Base-by-base conservation (phyloP, 345 rosid species). In the Mallotus nudiflorus region DNA sequence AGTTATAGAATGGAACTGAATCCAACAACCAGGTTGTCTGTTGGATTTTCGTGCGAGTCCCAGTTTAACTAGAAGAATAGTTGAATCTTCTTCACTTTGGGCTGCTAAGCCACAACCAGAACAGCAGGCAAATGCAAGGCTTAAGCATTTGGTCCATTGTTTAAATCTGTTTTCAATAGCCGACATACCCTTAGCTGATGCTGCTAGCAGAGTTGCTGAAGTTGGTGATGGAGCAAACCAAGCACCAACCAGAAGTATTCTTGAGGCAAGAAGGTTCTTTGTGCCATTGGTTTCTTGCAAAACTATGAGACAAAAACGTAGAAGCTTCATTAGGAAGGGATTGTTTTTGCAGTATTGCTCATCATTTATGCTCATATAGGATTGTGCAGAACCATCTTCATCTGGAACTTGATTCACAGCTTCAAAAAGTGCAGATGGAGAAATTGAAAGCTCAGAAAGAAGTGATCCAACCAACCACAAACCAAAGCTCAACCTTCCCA, bases 161-260 rank as follows among this genome's bases (percentile, higher is more conserved):
- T 80, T 73, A 11, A 93, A 73, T 55, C 82, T 74, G 72, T 83
- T 88, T 16, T 87, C 85, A 53, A 82, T 68, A 53, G 65, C 70
- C n/a, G 96, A 83, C 88, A 89, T 73, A 64, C 76, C 77, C 62
- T 85, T 87, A 39, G 98, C 94, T 1, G 94, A 89, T 54, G 86
- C 58, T 33, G 87, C 88, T 28, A 94, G 86, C 73, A 91, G 60
- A 73, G 56, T 84, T 19, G 76, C 88, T 0, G 92, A 69, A 52
- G 91, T 78, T 0, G 96, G 85, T 15, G 88, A 87, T 0, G 97
- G 91, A 70, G 93, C 98, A 75, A 94, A 85, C 96, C 97, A 94
- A 77, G 90, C 91, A 48, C 95, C 96, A 7, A 85, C 96, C 3
- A 89, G 86, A 57, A 91, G 86, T 95, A 91, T 94, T 84, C 84